Evolutionary conservation across 495 filamentous ascomycete genomes (phyloP), one percentile per base, ranked within the genome.

Genomic region (Trichoderma reesei): DNA sequence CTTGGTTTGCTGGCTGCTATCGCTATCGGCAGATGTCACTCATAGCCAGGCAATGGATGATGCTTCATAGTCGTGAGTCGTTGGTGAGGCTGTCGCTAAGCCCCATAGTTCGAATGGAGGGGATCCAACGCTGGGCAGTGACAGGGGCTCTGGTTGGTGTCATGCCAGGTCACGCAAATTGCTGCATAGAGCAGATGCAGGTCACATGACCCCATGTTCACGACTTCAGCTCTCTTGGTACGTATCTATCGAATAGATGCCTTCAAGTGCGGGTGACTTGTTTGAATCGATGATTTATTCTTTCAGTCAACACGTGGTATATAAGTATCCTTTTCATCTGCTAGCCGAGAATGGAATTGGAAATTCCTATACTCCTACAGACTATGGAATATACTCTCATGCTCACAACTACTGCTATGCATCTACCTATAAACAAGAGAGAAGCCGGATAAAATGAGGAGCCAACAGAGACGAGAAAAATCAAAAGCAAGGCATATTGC

Each of bases 71-170:
- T 69, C 62, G 63, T 41, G 16, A 16, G 59, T 9, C 4, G 36
- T 18, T 11, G 3, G 3, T 16, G 59, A 62, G 18, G 51, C 51
- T 56, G 16, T 36, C 51, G 51, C 26, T 34, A 4, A 26, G 26
- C 51, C 51, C 51, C 44, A 26, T 48, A 56, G 26, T 26, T 26
- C 0, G 26, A 26, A 26, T 18, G 26, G 51, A 56, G 51, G 51
- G 51, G 51, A 56, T 31, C 11, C 20, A 33, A 10, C 14, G 6
- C 38, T 33, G 18, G 26, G 10, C 26, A 56, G 11, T 13, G 16
- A 56, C 51, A 56, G 51, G 51, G 51, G 51, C 31, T 44, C 41
- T 56, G 51, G 26, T 34, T 56, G 14, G 51, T 56, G 51, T 56
- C 51, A 56, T 46, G 5, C 10, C 8, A 13, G 26, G 26, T 56